Percentiles rank a stretch among this genome's conserved stretches.
Conservation (phyloP, 495 filamentous ascomycete species). For the Neurospora sp. region DNA sequence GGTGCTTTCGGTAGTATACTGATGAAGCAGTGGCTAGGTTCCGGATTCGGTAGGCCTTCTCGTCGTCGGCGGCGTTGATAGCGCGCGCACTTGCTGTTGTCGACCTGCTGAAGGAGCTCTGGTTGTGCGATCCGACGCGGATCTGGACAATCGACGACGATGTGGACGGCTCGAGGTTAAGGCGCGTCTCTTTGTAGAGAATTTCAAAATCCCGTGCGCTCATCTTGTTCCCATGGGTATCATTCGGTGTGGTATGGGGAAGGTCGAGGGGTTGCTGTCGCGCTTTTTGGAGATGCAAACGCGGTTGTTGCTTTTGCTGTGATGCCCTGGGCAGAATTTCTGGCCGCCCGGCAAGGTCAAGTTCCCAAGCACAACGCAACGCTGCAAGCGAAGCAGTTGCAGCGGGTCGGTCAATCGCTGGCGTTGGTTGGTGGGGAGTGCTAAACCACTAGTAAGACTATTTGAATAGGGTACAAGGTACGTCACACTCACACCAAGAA, state of each 20-base stretch:
- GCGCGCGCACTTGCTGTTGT: conserved; percentile 7
- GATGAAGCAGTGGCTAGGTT: conserved; percentile 71
- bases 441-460: neutral
- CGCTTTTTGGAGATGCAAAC: conserved; percentile 12
- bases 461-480: neutral
- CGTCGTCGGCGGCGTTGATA: conserved; percentile 47
- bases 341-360: conserved; percentile 10
- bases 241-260: conserved; percentile 12
- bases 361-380: conserved; percentile 6
- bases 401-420: neutral
- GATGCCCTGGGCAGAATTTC: conserved; percentile 16
- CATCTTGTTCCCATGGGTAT: conserved; percentile 33
- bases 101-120: conserved; percentile 24
- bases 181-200: conserved; percentile 77
- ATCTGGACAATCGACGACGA: conserved; percentile 61
- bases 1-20: conserved; percentile 71
- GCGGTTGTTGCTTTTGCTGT: conserved; percentile 12
- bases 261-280: conserved; percentile 8
- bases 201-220: conserved; percentile 31
- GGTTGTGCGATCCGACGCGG: conserved; percentile 48
- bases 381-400: neutral
- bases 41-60: conserved; percentile 58
- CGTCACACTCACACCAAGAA: neutral
- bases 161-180: conserved; percentile 67
- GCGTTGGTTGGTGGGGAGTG: neutral